These are phyloP conservation scores for Crithidia fasciculata DNA, from an alignment of 208 protist species.

Conservation along the genomic window DNA sequence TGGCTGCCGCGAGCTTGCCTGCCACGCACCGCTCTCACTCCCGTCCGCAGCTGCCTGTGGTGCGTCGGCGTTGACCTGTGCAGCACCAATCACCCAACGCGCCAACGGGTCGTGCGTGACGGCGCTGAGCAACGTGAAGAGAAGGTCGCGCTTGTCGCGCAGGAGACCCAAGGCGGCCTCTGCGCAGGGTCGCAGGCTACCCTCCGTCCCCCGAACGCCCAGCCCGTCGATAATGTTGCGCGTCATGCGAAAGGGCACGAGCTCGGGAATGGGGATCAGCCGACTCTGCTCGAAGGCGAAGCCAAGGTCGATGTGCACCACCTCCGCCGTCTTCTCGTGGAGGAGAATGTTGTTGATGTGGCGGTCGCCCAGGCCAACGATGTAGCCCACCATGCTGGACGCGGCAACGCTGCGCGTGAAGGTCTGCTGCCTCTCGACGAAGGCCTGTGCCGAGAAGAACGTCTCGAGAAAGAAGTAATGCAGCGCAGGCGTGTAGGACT, in stretches of 20 bases:
- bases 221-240: conserved; percentile 97
- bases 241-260: conserved; percentile 97
- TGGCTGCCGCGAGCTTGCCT: conserved; percentile 24
- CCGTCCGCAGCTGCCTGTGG: conserved; percentile 17
- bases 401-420: conserved; percentile 94
- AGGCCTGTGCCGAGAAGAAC: conserved; percentile 72
- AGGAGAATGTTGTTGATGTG: conserved; percentile 96
- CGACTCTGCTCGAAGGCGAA: conserved; percentile 94
- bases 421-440: conserved; percentile 73
- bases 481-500: conserved; percentile 91
- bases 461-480: conserved; percentile 97
- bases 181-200: conserved; percentile 88
- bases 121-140: conserved; percentile 92
- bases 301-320: conserved; percentile 97
- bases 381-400: conserved; percentile 94
- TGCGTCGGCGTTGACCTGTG: neutral
- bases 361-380: conserved; percentile 97
- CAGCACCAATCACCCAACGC: conserved; percentile 76
- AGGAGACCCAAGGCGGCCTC: conserved; percentile 90
- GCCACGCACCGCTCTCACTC: conserved; percentile 16
- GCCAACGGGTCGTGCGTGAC: conserved; percentile 97
- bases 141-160: conserved; percentile 61
- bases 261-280: conserved; percentile 92
- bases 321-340: conserved; percentile 86
- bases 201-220: conserved; percentile 92